Evolutionary conservation across 1,139 yeast genomes (phyloP), one percentile per base, ranked within the genome.

Genomic region (Blastobotrys ciferrii): DNA sequence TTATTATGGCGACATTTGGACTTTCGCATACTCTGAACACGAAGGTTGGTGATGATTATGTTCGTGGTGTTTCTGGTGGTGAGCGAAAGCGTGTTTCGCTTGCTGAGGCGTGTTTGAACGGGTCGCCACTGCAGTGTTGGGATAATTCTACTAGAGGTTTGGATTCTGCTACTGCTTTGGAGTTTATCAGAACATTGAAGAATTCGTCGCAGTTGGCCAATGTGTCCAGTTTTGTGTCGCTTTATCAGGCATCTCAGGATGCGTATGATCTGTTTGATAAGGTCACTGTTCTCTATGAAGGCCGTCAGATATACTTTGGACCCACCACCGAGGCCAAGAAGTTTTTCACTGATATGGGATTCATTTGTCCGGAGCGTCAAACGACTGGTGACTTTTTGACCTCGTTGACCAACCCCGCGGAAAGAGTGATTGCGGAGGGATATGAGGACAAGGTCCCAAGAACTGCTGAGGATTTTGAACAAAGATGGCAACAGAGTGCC

Each of bases 21-120:
- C 70, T 84, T 43, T 69, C 76, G 38, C 88, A 83, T 59, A 82
- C 87, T n/a, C 73, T 76, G 53, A 74, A 82, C 62, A 82, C 89
- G 25, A 76, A 77, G 56, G 89, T 84, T 31, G 91, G 91, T 50
- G 77, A 80, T 61, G 87, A 84, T 59, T 78, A 75, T 50, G 77
- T 84, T 40, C 76, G 91, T 60, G 94, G 94, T 67, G 87, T 85
- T 32, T 83, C 91, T 41, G 94, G 94, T 59, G 94, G 94, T 70
- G 92, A 85, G 69, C 75, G 92, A 58, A 84, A 84, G 68, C 81
- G 94, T 67, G 92, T 85, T 19, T 83, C 91, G 3, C 82, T 85
- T 59, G 87, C 87, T 20, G 88, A 83, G 63, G 82, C 78, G 2
- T 70, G 81, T 36, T 71, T 81, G n/a, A 72, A 81, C 46, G 80